Evolutionary conservation across 371 early-diverging fungal species (phyloP).

Genomic region (Mucor irregularis): DNA sequence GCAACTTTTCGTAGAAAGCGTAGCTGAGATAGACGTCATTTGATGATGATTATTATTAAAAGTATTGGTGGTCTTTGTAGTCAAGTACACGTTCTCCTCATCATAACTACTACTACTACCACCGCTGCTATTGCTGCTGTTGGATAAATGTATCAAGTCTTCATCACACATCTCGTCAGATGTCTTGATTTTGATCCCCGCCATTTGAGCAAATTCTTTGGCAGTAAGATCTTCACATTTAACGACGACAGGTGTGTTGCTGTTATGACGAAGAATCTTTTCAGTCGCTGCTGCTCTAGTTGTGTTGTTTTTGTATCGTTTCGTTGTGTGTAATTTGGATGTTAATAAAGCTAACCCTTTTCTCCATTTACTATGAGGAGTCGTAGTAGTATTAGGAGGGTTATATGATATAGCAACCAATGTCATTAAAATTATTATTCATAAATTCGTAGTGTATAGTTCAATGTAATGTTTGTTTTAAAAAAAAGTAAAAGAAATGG

Average conservation of each 20-base stretch:
- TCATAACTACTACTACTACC: too few relatives aligned
- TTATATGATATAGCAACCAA: constrained; percentile 24
- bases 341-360: constrained; percentile 21
- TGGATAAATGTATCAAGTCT: too few relatives aligned
- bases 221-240: constrained; percentile 49
- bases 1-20: constrained; percentile 23
- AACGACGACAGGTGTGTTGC: not conserved
- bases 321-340: constrained; percentile 10
- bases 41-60: not conserved
- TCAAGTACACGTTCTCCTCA: not conserved
- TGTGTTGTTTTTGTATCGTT: not conserved
- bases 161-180: too few relatives aligned
- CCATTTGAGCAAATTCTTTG: constrained; percentile 44
- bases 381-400: constrained; percentile 2
- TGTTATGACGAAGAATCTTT: constrained; percentile 32
- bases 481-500: constrained; percentile 14
- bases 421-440: constrained; percentile 18
- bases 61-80: constrained; percentile 1
- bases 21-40: constrained; percentile 26
- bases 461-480: constrained; percentile 11
- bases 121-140: too few relatives aligned
- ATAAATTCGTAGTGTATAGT: not conserved
- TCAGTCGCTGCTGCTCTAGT: constrained; percentile 39
- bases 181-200: constrained; percentile 39
- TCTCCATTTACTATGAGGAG: constrained; percentile 22